phyloP scores from a whole-genome alignment of 495 filamentous ascomycete genomes.

The Cercophora samala region DNA sequence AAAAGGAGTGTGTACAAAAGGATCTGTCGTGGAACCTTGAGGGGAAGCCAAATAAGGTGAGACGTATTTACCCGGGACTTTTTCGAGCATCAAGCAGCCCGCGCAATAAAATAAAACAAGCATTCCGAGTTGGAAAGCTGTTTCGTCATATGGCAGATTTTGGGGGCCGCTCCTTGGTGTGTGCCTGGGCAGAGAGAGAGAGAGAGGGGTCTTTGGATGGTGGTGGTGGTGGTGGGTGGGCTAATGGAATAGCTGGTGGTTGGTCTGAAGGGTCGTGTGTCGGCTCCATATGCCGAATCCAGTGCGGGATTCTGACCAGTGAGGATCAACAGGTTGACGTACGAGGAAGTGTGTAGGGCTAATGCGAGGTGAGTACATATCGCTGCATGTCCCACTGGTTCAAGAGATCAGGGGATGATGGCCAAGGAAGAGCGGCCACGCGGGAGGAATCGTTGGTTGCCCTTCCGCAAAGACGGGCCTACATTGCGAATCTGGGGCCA shows the following conservation, averaged over 20 bases:
- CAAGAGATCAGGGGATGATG: slow-evolving; percentile 9
- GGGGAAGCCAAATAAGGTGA: no score
- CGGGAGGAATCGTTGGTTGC: slow-evolving; percentile 5
- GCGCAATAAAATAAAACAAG: not conserved
- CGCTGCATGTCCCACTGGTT: slow-evolving; percentile 11
- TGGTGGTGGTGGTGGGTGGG: no score
- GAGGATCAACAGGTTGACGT: not conserved
- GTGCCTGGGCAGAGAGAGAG: not conserved
- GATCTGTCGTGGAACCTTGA: not conserved
- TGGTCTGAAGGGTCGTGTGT: not conserved
- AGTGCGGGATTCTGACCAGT: not conserved
- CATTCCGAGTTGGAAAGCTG: not conserved
- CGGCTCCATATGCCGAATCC: slow-evolving; percentile 1
- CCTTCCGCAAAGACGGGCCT: slow-evolving; percentile 24
- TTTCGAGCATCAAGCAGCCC: not conserved
- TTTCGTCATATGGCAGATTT: slow-evolving; percentile 1
- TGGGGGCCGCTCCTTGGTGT: not conserved
- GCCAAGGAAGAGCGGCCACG: slow-evolving; percentile 12
- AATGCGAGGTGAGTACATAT: not conserved
- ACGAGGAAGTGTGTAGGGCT: not conserved
- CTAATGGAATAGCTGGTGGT: no score
- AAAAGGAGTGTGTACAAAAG: not conserved
- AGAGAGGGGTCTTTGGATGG: not conserved
- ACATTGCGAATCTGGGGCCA: slow-evolving; percentile 12
- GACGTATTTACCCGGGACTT: not conserved